Percentiles rank a stretch among this genome's conserved stretches.
Evolutionary conservation across 2,329 filamentous ascomycete species (phyloP).

Genomic region (Fusarium oxysporum): DNA sequence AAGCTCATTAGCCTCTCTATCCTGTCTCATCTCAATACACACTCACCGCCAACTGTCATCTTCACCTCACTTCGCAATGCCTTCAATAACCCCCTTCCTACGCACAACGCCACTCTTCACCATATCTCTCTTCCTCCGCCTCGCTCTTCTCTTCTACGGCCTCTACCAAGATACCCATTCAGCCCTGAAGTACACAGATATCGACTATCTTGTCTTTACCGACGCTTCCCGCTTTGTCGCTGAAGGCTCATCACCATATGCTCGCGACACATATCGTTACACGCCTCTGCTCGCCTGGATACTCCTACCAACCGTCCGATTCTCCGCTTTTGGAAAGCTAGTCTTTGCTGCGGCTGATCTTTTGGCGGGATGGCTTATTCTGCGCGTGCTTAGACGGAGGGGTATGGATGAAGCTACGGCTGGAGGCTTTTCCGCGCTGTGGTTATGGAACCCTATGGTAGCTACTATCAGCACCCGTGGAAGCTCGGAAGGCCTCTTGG

Average conservation of each 20-base stretch:
- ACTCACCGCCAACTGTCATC: slow-evolving; percentile 45
- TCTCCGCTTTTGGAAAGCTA: slow-evolving; percentile 88
- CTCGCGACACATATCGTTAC: slow-evolving; percentile 94
- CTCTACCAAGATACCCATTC: slow-evolving; percentile 93
- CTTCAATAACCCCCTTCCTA: slow-evolving; percentile 45
- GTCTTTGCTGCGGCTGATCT: slow-evolving; percentile 88
- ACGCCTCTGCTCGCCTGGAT: slow-evolving; percentile 94
- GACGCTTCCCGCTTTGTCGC: slow-evolving; percentile 86
- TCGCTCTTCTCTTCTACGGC: slow-evolving; percentile 84
- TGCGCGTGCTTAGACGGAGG: slow-evolving; percentile 51
- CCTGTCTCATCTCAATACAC: slow-evolving; percentile 13
- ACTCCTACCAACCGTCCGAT: slow-evolving; percentile 77
- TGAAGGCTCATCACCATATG: slow-evolving; percentile 79
- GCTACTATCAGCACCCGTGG: slow-evolving; percentile 95
- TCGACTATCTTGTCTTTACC: slow-evolving; percentile 98
- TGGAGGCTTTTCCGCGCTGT: slow-evolving; percentile 83
- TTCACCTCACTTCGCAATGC: slow-evolving; percentile 37
- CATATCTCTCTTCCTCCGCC: slow-evolving; percentile 73
- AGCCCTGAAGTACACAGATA: slow-evolving; percentile 96
- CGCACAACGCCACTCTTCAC: slow-evolving; percentile 63
- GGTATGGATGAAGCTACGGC: slow-evolving; percentile 66
- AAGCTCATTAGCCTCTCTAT: neutral
- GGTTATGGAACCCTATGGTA: slow-evolving; percentile 98
- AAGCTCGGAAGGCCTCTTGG: slow-evolving; percentile 90
- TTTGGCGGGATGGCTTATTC: slow-evolving; percentile 83